Conservation (phyloP, 225 moss, liverwort and hornwort genomes). For the Marchantia polymorpha region DNA sequence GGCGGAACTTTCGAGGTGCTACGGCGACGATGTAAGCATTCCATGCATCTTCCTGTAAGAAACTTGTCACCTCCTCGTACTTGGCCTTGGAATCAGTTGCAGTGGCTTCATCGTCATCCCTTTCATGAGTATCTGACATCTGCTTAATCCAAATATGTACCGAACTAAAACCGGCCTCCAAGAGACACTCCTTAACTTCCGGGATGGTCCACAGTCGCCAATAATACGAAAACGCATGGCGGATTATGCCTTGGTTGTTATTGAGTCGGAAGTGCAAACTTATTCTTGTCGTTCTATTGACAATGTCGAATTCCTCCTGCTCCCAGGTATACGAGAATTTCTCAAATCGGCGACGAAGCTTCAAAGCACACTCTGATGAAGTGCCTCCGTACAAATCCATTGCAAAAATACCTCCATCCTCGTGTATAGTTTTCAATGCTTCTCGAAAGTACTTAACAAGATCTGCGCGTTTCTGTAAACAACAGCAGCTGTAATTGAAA, state of each 20-base stretch:
- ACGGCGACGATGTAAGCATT: slow-evolving; percentile 56
- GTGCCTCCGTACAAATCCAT: slow-evolving; percentile 58
- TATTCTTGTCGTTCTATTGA: slow-evolving; percentile 46
- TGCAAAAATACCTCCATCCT: slow-evolving; percentile 49
- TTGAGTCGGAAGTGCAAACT: slow-evolving; percentile 51
- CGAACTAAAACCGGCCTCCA: slow-evolving; percentile 45
- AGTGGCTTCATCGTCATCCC: slow-evolving; percentile 18
- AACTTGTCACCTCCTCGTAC: slow-evolving; percentile 43
- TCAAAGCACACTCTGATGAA: slow-evolving; percentile 50
- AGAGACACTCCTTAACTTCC: slow-evolving; percentile 49
- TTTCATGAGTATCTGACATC: slow-evolving; percentile 41
- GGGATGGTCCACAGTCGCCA: slow-evolving; percentile 62
- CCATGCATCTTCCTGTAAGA: slow-evolving; percentile 53
- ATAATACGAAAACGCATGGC: slow-evolving; percentile 51
- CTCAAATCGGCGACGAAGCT: slow-evolving; percentile 45
- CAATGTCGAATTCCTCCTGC: slow-evolving; percentile 56
- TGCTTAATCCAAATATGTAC: slow-evolving; percentile 50
- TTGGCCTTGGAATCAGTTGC: slow-evolving; percentile 19
- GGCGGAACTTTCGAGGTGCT: slow-evolving; percentile 5
- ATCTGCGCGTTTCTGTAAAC: slow-evolving; percentile 43
- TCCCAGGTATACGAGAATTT: slow-evolving; percentile 53
- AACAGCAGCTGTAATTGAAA: slow-evolving; percentile 63
- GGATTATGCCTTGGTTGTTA: slow-evolving; percentile 44
- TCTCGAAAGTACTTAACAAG: slow-evolving; percentile 42
- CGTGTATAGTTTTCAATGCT: slow-evolving; percentile 31